phyloP scores from a whole-genome alignment of 352 stramenopile species.

The Globisporangium paddicum region DNA sequence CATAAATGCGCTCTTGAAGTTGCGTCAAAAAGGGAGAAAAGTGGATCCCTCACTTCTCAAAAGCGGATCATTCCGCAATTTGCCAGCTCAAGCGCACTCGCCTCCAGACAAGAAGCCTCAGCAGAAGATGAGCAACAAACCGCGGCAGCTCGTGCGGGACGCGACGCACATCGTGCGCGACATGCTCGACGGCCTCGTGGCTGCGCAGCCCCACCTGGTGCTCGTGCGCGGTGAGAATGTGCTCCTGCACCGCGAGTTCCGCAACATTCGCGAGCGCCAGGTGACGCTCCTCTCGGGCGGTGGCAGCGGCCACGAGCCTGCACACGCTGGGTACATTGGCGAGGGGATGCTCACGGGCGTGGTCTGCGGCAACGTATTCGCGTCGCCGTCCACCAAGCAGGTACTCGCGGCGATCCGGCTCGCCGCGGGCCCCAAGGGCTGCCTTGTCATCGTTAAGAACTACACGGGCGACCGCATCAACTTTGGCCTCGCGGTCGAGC shows the following conservation, averaged over 20 bases:
- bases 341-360: constrained; percentile 95
- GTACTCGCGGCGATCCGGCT: constrained; percentile 95
- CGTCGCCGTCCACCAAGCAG: constrained; percentile 90
- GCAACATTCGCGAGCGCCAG: constrained; percentile 52
- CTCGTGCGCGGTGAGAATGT: constrained; percentile 58
- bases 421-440: constrained; percentile 73
- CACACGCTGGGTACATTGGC: constrained; percentile 96
- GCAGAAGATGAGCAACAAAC: not conserved
- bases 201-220: constrained; percentile 60
- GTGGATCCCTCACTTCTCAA: too few relatives aligned
- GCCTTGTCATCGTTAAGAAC: constrained; percentile 98
- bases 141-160: constrained; percentile 46
- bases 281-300: constrained; percentile 77
- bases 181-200: constrained; percentile 74
- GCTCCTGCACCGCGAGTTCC: constrained; percentile 71
- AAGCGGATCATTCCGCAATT: constrained; percentile 3
- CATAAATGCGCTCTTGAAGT: too few relatives aligned
- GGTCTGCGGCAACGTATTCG: constrained; percentile 96
- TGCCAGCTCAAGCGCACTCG: not conserved
- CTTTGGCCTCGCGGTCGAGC: constrained; percentile 97
- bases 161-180: constrained; percentile 53
- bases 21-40: too few relatives aligned
- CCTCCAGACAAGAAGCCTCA: not conserved
- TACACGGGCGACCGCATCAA: constrained; percentile 99
- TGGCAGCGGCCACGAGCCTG: constrained; percentile 92